Percentiles rank a stretch among this genome's conserved stretches.
Conservation (phyloP, 2,329 filamentous ascomycete species). For the Dothiorella sarmentorum region DNA sequence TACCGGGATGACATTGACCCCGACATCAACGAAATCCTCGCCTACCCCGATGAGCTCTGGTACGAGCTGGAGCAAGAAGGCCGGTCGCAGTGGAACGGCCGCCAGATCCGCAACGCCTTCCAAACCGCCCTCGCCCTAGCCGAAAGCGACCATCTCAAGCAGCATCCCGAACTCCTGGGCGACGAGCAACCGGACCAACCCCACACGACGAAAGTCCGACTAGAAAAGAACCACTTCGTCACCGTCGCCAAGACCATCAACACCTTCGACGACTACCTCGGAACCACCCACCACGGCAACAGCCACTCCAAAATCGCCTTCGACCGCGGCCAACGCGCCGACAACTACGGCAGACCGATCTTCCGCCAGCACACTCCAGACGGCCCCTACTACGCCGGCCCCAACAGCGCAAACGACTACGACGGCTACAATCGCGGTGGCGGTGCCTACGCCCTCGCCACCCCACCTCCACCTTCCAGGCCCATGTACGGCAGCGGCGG, state of each 20-base stretch:
- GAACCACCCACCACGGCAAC: not conserved
- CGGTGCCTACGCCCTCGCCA: no score
- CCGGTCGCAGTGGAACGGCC: conserved; percentile 15
- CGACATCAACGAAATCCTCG: not conserved
- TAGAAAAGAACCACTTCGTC: not conserved
- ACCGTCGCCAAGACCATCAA: not conserved
- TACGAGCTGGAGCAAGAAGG: not conserved
- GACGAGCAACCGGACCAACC: no score
- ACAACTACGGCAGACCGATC: no score
- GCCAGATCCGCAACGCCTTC: conserved; percentile 3
- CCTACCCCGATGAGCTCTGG: not conserved
- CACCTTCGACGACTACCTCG: not conserved
- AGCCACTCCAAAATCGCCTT: not conserved
- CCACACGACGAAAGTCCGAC: not conserved
- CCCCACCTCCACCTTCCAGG: no score
- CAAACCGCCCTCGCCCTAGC: conserved; percentile 20
- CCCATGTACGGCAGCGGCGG: no score
- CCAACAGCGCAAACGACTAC: no score
- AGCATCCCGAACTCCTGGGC: not conserved
- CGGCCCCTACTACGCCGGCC: no score
- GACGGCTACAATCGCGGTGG: no score
- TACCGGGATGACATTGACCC: conserved; percentile 3
- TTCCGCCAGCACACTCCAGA: no score
- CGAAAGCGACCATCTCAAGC: conserved; percentile 13
- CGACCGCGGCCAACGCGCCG: no score